phyloP scores from a whole-genome alignment of 2,329 filamentous ascomycete genomes.

The Fusarium sp. region DNA sequence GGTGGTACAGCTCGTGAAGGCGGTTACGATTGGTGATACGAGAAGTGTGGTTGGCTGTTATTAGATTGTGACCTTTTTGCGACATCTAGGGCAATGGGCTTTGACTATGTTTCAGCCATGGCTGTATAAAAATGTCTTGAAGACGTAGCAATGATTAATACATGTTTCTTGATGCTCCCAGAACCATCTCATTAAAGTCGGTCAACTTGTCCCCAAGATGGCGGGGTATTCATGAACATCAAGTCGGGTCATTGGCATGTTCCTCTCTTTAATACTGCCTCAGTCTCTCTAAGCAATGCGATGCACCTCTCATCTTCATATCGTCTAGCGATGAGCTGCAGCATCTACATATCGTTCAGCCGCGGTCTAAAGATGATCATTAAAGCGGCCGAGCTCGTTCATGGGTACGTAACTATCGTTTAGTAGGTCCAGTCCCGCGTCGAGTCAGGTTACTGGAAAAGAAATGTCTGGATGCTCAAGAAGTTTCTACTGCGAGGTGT shows the following conservation, averaged over 20 bases:
- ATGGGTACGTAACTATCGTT: neutral
- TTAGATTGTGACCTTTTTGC: constrained; percentile 5
- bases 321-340: neutral
- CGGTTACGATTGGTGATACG: constrained; percentile 9
- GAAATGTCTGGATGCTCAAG: neutral
- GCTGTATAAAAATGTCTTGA: neutral
- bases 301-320: neutral
- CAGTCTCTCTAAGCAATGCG: neutral
- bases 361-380: neutral
- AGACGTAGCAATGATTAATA: neutral
- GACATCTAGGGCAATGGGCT: constrained; percentile 8
- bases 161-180: neutral
- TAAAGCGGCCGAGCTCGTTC: neutral
- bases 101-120: neutral
- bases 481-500: neutral
- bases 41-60: constrained; percentile 4
- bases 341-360: neutral
- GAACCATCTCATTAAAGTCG: neutral
- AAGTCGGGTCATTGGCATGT: neutral
- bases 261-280: neutral
- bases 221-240: neutral
- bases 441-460: neutral
- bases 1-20: neutral
- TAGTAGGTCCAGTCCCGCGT: neutral
- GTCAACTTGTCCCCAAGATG: neutral